These are phyloP conservation scores for Golovinomyces cichoracearum DNA, from an alignment of 2,329 filamentous ascomycete genomes.

Conservation along the genomic window DNA sequence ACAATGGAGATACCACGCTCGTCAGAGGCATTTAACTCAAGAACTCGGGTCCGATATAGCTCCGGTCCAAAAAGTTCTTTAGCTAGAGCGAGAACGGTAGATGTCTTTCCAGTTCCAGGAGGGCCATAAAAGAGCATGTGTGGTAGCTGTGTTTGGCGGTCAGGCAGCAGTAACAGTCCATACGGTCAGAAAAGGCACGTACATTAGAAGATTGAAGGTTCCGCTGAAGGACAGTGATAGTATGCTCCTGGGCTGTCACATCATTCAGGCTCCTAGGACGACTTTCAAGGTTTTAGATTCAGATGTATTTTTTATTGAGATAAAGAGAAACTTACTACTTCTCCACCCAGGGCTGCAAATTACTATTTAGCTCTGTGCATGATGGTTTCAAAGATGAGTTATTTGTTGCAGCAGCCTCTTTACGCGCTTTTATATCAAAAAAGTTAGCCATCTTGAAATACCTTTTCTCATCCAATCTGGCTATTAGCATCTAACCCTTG, in stretches of 20 bases:
- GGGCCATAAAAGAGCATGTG: slow-evolving; percentile 99
- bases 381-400: slow-evolving; percentile 38
- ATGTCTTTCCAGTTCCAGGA: slow-evolving; percentile 92
- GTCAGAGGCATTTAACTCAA: slow-evolving; percentile 96
- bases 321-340: slow-evolving; percentile 48
- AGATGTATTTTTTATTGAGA: slow-evolving; percentile 1
- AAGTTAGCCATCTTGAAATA: slow-evolving; percentile 66
- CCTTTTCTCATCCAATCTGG: too few relatives aligned
- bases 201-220: slow-evolving; percentile 88
- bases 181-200: slow-evolving; percentile 8
- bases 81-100: slow-evolving; percentile 83
- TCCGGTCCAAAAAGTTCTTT: slow-evolving; percentile 95
- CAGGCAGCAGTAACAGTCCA: background rate
- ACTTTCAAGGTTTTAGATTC: slow-evolving; percentile 23
- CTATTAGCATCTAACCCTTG: too few relatives aligned
- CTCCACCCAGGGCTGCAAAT: slow-evolving; percentile 85
- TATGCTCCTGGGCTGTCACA: slow-evolving; percentile 94
- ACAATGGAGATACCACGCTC: slow-evolving; percentile 95
- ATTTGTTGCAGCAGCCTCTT: slow-evolving; percentile 48
- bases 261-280: slow-evolving; percentile 83
- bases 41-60: slow-evolving; percentile 75
- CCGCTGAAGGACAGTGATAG: slow-evolving; percentile 70
- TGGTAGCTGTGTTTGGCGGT: slow-evolving; percentile 34
- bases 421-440: slow-evolving; percentile 83
- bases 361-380: slow-evolving; percentile 33